Evolutionary conservation across 768 basidiomycete genomes (phyloP).

Genomic region (Suillus ampliporus): DNA sequence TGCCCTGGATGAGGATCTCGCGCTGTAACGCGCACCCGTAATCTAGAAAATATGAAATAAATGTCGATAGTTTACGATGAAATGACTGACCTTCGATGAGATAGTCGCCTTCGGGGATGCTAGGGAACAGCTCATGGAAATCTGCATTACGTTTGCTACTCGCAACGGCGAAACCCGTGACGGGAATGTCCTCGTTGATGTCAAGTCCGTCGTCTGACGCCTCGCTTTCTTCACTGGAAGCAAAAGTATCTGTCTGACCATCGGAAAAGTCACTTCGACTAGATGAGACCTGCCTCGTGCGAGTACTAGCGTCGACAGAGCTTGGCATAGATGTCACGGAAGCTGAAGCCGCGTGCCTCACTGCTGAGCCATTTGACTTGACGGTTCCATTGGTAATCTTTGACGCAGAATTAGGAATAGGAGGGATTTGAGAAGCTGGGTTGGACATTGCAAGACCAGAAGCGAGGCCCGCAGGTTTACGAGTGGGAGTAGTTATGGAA

Average conservation of each 20-base stretch:
- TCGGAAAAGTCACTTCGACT: constrained; percentile 34
- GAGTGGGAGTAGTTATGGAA: constrained; percentile 18
- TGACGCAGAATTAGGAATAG: constrained; percentile 22
- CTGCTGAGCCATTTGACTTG: constrained; percentile 13
- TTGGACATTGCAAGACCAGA: constrained; percentile 71
- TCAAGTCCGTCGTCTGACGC: constrained; percentile 42
- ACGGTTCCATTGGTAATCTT: constrained; percentile 25
- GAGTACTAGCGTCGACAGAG: constrained; percentile 8
- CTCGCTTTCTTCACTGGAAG: constrained; percentile 37
- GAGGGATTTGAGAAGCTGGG: constrained; percentile 53
- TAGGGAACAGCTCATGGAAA: constrained; percentile 92
- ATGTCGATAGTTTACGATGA: constrained; percentile 15
- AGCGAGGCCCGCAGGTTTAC: constrained; percentile 60
- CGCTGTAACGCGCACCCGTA: constrained; percentile 97
- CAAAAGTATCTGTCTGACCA: constrained; percentile 25
- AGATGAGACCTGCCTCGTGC: constrained; percentile 26
- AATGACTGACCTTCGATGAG: constrained; percentile 86
- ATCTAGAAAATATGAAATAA: constrained; percentile 54
- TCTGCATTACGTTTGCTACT: constrained; percentile 94
- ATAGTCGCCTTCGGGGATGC: constrained; percentile 93
- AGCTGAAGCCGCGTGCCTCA: constrained; percentile 11
- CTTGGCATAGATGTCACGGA: constrained; percentile 21
- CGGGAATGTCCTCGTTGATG: constrained; percentile 69
- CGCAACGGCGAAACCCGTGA: constrained; percentile 97
- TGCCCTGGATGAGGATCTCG: constrained; percentile 95